Evolutionary conservation across 106 monocot genomes (phyloP).

Genomic region (Cymbidium sinense): DNA sequence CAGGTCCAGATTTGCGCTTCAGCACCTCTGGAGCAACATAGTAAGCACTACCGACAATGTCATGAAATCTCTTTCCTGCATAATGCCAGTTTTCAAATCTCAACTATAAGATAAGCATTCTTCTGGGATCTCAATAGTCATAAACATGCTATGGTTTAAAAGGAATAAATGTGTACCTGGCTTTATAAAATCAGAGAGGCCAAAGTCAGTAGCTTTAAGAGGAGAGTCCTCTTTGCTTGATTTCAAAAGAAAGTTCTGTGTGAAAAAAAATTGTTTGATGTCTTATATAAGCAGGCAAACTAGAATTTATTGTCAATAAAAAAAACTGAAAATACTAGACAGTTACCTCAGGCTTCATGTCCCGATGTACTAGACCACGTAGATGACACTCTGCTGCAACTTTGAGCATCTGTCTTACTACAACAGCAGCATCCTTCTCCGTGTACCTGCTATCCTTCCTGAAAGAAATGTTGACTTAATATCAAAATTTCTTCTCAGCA

Average conservation of each 20-base stretch:
- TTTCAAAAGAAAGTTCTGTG: slow-evolving; percentile 99
- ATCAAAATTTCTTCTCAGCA: slow-evolving; percentile 1
- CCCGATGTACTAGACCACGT: slow-evolving; percentile 91
- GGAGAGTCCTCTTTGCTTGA: slow-evolving; percentile 66
- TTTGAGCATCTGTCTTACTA: slow-evolving; percentile 92
- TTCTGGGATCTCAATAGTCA: neutral
- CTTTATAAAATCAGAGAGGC: slow-evolving; percentile 83
- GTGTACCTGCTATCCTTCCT: slow-evolving; percentile 94
- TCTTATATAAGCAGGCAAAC: neutral
- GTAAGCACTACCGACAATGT: slow-evolving; percentile 95
- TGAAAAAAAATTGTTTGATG: slow-evolving; percentile 7
- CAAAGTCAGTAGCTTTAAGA: slow-evolving; percentile 95
- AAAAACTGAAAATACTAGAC: neutral
- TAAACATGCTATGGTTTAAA: neutral
- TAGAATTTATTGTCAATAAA: neutral
- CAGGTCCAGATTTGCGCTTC: slow-evolving; percentile 82
- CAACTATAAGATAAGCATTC: neutral
- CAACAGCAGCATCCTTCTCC: slow-evolving; percentile 91
- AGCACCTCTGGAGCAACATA: slow-evolving; percentile 96
- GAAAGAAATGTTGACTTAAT: slow-evolving; percentile 9
- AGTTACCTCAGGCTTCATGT: slow-evolving; percentile 94
- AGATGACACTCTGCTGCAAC: slow-evolving; percentile 95
- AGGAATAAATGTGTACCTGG: slow-evolving; percentile 41
- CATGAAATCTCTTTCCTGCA: slow-evolving; percentile 76
- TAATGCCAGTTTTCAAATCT: neutral